Conservation (phyloP, 2,329 filamentous ascomycete species). For the Periconia macrospinosa region DNA sequence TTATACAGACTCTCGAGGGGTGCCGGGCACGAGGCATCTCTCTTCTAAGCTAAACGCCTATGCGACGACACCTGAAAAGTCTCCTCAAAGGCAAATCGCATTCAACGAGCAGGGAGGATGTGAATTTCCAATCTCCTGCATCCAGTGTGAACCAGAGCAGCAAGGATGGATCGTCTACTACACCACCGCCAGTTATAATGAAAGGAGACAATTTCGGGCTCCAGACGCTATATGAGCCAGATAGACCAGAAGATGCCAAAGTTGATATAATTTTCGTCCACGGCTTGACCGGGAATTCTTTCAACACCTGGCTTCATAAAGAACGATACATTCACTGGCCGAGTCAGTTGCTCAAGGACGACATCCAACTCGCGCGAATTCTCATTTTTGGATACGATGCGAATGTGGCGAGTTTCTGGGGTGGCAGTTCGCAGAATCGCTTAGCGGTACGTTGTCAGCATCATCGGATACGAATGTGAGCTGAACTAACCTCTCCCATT, state of each 20-base stretch:
- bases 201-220: constrained; percentile 3
- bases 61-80: background rate
- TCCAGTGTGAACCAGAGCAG: background rate
- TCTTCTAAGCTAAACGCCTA: background rate
- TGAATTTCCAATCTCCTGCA: background rate
- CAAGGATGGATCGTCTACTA: background rate
- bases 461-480: background rate
- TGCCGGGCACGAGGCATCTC: too few species aligned
- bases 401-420: constrained; percentile 14
- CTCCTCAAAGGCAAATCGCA: background rate
- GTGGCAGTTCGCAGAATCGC: background rate
- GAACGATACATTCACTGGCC: constrained; percentile 11
- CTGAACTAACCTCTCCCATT: background rate
- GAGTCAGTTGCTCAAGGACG: constrained; percentile 4
- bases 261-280: constrained; percentile 21
- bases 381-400: constrained; percentile 20
- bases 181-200: background rate
- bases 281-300: constrained; percentile 16
- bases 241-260: background rate
- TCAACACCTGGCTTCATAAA: constrained; percentile 15
- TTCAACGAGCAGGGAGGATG: background rate
- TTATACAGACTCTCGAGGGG: too few species aligned
- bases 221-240: background rate
- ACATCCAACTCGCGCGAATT: constrained; percentile 12
- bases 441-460: background rate